phyloP scores from a whole-genome alignment of 108 stramenopile genomes.

The Conticribra weissflogii region DNA sequence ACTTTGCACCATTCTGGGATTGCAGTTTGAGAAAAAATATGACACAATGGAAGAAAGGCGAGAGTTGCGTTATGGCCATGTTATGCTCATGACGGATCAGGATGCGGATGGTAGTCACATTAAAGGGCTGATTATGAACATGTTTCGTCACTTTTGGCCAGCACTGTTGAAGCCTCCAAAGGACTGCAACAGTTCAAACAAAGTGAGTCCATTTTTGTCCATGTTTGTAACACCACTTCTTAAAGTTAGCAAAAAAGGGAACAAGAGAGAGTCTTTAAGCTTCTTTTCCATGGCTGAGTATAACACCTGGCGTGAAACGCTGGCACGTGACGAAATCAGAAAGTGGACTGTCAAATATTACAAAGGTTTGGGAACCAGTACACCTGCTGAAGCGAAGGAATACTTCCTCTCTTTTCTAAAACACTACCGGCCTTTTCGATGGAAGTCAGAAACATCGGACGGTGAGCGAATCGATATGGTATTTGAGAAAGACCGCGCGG shows the following conservation, averaged over 20 bases:
- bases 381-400: conserved; percentile 86
- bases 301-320: conserved; percentile 70
- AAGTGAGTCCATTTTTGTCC: conserved; percentile 70
- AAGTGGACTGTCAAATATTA: conserved; percentile 91
- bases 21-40: conserved; percentile 88
- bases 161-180: conserved; percentile 67
- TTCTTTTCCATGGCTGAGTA: conserved; percentile 91
- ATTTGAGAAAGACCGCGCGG: conserved; percentile 79
- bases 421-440: conserved; percentile 77
- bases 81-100: conserved; percentile 96
- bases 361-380: conserved; percentile 95
- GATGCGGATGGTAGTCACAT: conserved; percentile 93
- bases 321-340: conserved; percentile 54
- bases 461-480: conserved; percentile 86
- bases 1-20: conserved; percentile 80
- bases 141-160: conserved; percentile 94
- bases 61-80: conserved; percentile 85
- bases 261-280: conserved; percentile 51
- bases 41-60: conserved; percentile 63
- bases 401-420: conserved; percentile 81
- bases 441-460: conserved; percentile 72
- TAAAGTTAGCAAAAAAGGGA: conserved; percentile 72
- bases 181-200: conserved; percentile 10
- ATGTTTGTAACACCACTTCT: conserved; percentile 91
- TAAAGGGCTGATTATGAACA: conserved; percentile 93